Evolutionary conservation across 352 stramenopile genomes (phyloP).

Genomic region (Globisporangium viniferum): DNA sequence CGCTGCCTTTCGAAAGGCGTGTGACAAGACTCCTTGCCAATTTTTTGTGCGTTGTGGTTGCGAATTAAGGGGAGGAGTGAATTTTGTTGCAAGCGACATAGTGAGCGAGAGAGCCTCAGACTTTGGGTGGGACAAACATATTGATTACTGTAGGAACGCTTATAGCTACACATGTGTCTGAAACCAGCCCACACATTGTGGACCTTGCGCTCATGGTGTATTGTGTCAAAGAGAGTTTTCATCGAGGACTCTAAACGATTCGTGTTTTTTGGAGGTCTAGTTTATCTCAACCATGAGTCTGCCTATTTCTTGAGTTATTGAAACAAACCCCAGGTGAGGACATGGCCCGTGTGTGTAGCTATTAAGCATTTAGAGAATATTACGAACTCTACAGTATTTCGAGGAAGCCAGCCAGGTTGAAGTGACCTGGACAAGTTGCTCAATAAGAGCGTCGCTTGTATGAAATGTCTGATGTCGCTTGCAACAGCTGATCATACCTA

Average conservation of each 20-base stretch:
- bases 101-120: neutral
- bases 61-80: neutral
- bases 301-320: too few species aligned
- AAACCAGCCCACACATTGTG: too few species aligned
- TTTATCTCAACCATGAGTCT: too few species aligned
- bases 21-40: conserved; percentile 9
- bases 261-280: too few species aligned
- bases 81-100: neutral
- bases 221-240: too few species aligned
- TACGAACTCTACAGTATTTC: neutral
- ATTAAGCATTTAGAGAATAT: too few species aligned
- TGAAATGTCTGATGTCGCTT: neutral
- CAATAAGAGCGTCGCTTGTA: neutral
- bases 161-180: too few species aligned
- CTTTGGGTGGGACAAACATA: neutral
- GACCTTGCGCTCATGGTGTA: too few species aligned
- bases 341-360: too few species aligned
- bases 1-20: neutral
- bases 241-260: too few species aligned
- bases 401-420: conserved; percentile 8
- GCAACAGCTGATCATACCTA: neutral
- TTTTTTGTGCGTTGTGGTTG: conserved; percentile 9
- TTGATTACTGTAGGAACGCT: too few species aligned
- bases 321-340: too few species aligned
- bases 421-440: conserved; percentile 5